Base-by-base conservation (phyloP, 208 protist genomes). In the Crithidia bombi region DNA sequence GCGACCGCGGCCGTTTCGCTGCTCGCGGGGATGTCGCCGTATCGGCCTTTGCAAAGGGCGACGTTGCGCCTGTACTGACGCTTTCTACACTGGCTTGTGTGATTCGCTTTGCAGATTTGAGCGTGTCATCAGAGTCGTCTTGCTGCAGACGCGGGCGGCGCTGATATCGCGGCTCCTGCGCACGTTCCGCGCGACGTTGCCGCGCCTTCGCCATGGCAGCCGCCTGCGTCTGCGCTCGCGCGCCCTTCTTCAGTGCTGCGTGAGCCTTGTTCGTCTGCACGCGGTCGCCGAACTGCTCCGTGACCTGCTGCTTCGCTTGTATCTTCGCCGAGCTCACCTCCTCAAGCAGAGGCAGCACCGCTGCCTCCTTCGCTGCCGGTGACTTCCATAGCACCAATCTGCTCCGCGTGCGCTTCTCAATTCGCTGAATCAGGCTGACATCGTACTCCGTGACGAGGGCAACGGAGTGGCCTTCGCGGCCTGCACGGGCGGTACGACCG, bases 401-500 rank as follows among this genome's bases (percentile, higher is more conserved):
- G 32, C 66, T 69, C 36, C 69, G 51, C 14, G 83, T 66, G 50
- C 79, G 75, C 30, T 75, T 73, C 67, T 95, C 90, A 50, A 93
- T 83, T 9, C 83, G 83, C 39, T 85, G 80, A 47, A 95, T 77
- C 0, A 95, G 70, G 25, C 73, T 62, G n/a, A 95, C 82, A 43
- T 95, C 90, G 62, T 92, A 82, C 76, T 95, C 85, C 0, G 90
- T 92, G 43, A 95, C 82, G 50, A 95, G 71, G 12, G 87, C 85
- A 10, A 95, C 85, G 4, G 82, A 89, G 10, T 82, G 55, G 25
- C 90, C 90, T 26, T 76, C 79, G 25, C 83, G 75, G 17, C 90
- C 90, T 0, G 90, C 98, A 55, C 98, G 87, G 15, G 98, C 98
- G 21, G 98, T 99, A 62, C 98, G 83, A 21, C 98, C 98, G 2